Evolutionary conservation across 2,329 filamentous ascomycete genomes (phyloP), one percentile per base, ranked within the genome.

Genomic region (Pyrenochaeta sp.): DNA sequence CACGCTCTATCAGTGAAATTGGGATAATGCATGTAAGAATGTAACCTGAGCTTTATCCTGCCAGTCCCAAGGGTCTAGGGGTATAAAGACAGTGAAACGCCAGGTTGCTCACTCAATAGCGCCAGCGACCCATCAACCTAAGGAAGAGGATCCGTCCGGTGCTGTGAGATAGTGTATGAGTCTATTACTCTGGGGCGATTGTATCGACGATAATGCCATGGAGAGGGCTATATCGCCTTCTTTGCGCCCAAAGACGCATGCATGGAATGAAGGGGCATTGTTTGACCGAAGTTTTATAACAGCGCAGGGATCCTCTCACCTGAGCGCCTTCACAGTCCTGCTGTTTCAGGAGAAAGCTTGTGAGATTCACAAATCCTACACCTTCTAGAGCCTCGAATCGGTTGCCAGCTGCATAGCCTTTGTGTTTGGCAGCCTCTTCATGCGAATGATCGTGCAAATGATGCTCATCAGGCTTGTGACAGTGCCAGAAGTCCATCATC

Each of bases 401-500:
- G 66, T 89, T 93, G 44, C 88, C 89, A 30, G 93, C 91, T n/a
- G 92, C 91, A 72, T 97, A 97, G 0, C 91, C 93, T 70, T 92
- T 76, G 48, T 65, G 65, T 4, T 58, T 68, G 3, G 67, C 51
- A 0, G 62, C 64, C 3, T 69, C 65, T 10, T 71, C 66, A 32
- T 81, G 74, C n/a, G 73, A 68, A 10, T 82, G 78, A 27, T 82
- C 76, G 60, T 87, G 82, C 57, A 87, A 80, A 56, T 88, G 82
- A 54, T 88, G 82, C 59, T 88, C 84, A 39, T 82, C 78, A 1
- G 96, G 95, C 78, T 98, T 98, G 77, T 99, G 95, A 72, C 95
- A 99, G 78, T 99, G 96, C 95, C 95, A 99, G 68, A 99, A 96
- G 77, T 99, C 96, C 95, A 99, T 99, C 93, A 99, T 96, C 80